A percentile compares a stretch with the other conserved stretches of the same genome.
Conservation (phyloP, 345 rosid species). For the Pelargonium nanum region DNA sequence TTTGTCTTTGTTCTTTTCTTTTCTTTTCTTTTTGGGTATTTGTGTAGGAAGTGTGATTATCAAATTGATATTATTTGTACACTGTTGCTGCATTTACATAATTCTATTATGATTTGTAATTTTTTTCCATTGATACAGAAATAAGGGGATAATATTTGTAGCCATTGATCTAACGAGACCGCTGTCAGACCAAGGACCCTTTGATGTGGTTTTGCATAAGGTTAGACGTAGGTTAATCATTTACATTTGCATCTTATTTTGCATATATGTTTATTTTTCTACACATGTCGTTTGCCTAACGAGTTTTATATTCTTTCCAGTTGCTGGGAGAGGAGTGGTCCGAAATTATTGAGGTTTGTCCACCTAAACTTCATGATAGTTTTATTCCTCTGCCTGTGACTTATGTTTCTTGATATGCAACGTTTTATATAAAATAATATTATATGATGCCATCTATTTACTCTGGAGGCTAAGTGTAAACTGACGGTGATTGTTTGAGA, state of each 20-base stretch:
- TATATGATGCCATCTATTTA: background rate
- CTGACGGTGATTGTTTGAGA: slow-evolving; percentile 1
- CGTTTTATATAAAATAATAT: background rate
- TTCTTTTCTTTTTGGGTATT: slow-evolving; percentile 7
- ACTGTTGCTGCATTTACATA: slow-evolving; percentile 11
- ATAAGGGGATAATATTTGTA: slow-evolving; percentile 63
- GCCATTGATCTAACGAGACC: slow-evolving; percentile 62
- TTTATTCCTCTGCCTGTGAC: background rate
- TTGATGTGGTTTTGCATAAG: slow-evolving; percentile 87
- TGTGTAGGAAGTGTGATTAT: slow-evolving; percentile 15
- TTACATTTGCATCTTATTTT: background rate
- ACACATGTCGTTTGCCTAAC: slow-evolving; percentile 16
- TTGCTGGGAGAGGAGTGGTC: slow-evolving; percentile 67
- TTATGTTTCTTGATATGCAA: slow-evolving; percentile 3
- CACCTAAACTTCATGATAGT: slow-evolving; percentile 5
- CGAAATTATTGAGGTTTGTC: slow-evolving; percentile 61
- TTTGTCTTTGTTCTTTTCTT: background rate
- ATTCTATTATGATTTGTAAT: slow-evolving; percentile 5
- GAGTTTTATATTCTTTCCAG: slow-evolving; percentile 33
- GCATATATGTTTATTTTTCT: background rate
- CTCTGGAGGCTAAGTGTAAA: too few species aligned
- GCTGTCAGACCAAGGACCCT: slow-evolving; percentile 86
- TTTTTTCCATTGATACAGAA: slow-evolving; percentile 38
- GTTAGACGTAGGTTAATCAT: slow-evolving; percentile 18
- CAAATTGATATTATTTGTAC: slow-evolving; percentile 15